Base-by-base conservation (phyloP, 164 flowering plant genomes). In the Stephania yunnanensis region DNA sequence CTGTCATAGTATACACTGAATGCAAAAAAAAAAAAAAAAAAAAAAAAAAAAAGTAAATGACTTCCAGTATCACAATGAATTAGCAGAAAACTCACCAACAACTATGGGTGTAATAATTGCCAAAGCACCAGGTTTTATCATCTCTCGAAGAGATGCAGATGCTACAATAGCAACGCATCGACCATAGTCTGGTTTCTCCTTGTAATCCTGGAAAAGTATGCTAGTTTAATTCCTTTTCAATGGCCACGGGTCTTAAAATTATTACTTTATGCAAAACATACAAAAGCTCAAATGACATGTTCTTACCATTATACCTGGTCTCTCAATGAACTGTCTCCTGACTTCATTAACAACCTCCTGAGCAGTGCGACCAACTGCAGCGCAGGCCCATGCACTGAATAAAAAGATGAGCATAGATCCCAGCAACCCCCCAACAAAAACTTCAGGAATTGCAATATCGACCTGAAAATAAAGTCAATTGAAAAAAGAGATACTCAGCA, bases 321-420 rank as follows among this genome's bases (percentile, higher is more conserved):
- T 88, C 85, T 95, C 99, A 82, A 92, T 88, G 78, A 95, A 95
- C 80, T 93, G 99, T 77, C 98, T 91, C 79, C 98, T 86, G 52
- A 95, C 99, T 91, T 95, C 99, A 74, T 91, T 93, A 11, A 93
- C 98, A 71, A 95, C 97, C 85, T 93, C 98, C 77, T 95, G 99
- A 74, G 99, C 99, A 83, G 95, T 96, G 80, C 98, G 88, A 65
- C 99, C 99, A 80, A 96, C 99, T 31, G 99, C 99, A 74, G 99
- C 71, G 80, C 99, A 96, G 48, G 99, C 98, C 99, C 99, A 96
- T 68, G 94, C 99, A 86, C 99, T 96, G 76, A 96, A 96, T 65
- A 96, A 82, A 83, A 85, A 94, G 75, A 96, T 94, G 77, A 96
- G 95, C 99, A 96, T 96, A n/a, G 99, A 88, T 17, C 99, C 99